Percentiles rank a stretch among this genome's conserved stretches.
Conservation (phyloP, 2,329 filamentous ascomycete species). For the Lecanicillium sp. region DNA sequence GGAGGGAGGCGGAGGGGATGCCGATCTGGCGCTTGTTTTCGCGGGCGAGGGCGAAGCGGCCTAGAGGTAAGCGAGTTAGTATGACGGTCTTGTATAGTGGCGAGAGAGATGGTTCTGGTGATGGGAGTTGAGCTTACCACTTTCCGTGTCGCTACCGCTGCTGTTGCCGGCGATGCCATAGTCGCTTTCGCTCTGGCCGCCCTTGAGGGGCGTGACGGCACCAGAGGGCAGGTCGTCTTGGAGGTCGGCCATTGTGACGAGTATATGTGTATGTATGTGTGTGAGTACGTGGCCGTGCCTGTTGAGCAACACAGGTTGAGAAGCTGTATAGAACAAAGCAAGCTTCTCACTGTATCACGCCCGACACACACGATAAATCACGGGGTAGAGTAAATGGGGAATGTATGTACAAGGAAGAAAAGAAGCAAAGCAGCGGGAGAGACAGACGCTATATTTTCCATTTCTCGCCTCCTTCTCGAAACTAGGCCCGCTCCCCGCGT, state of each 20-base stretch:
- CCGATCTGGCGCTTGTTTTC: constrained; percentile 49
- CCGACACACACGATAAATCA: no score
- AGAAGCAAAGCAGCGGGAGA: no score
- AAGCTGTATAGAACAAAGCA: no score
- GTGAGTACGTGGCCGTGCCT: neutral
- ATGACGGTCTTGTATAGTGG: neutral
- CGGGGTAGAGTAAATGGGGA: no score
- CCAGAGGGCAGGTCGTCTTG: constrained; percentile 5
- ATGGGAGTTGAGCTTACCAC: constrained; percentile 7
- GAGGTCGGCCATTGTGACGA: constrained; percentile 2
- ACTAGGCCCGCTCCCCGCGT: no score
- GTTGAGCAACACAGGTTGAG: no score
- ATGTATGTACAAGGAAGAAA: neutral
- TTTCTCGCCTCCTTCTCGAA: no score
- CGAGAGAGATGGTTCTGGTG: neutral
- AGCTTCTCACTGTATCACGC: no score
- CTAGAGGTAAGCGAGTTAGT: constrained; percentile 10
- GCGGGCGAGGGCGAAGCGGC: constrained; percentile 28
- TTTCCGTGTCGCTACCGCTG: constrained; percentile 5
- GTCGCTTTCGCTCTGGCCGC: constrained; percentile 2
- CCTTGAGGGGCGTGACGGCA: constrained; percentile 5
- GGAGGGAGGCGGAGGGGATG: constrained; percentile 44
- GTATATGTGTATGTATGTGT: neutral
- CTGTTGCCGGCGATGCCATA: constrained; percentile 2
- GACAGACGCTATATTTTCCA: no score